Base-by-base conservation (phyloP, 2,329 filamentous ascomycete species). In the Myriosclerotinia duriaeana region DNA sequence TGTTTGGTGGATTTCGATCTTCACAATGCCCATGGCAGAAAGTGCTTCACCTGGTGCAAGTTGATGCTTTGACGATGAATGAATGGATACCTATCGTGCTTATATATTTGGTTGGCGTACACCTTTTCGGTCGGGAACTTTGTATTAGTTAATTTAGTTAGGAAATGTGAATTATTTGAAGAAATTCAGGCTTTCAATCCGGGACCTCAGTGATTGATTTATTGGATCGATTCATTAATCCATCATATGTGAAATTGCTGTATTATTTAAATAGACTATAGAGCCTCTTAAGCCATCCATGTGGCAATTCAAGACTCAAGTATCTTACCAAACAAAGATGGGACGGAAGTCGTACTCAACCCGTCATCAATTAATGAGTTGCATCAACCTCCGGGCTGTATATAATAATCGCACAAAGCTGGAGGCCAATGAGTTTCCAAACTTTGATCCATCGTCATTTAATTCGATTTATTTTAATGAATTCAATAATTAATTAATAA, bases 21-120 rank as follows among this genome's bases (percentile, higher is more conserved):
- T 71, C 76, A 77, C 76, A 75, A 75, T 78, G 78, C 79, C 77
- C 78, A 80, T 80, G 80, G 80, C 78, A 79, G 76, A 81, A 83
- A 83, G 82, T 77, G 75, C 74, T 76, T 75, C 74, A 76, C 73
- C 75, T 76, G 74, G 76, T 77, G 76, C 77, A 71, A 73, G 65
- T 73, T 69, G 63, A 74, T 71, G 72, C 72, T 74, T 61, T 73
- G 69, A 74, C 65, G 71, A 74, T 72, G 68, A 65, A 73, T 71
- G 70, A 74, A 66, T 68, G 66, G 60, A 71, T 66, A 62, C 42
- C 53, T 63, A 52, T 46, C 36, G 53, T 67, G 55, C 15, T 50
- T 38, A 26, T 26, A 12, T 38, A 56, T 17, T 42, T 26, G 38
- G 53, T 12, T 26, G 58, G 58, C 58, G 58, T 50, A 61, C 5